Base-by-base conservation (phyloP, 306 rosid genomes). In the Quercus ilex region DNA sequence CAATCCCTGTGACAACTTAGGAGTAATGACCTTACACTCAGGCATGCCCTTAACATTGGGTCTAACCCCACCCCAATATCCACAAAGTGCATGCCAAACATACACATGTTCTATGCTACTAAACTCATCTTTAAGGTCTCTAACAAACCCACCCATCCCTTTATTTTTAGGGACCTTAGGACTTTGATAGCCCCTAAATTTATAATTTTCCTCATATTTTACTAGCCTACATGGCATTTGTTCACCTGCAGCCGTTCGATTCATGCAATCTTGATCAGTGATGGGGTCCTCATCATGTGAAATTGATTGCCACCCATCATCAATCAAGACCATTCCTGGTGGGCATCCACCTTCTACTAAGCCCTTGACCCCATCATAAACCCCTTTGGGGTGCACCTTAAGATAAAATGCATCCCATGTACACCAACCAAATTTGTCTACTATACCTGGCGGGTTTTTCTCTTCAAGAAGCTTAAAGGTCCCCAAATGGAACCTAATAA, bases 391-490 rank as follows among this genome's bases (percentile, higher is more conserved):
- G 46, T 91, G 74, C 38, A 93, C 96, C 81, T 69, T 83, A 3
- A 91, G 96, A 30, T 91, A 93, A 60, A 89, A 93, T 5, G 96
- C 94, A 59, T 93, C 97, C 96, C 92, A 93, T 0, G 96, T 93
- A 63, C 97, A 88, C 97, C 94, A 91, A 1, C 97, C 97, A 18
- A 93, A 89, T 71, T 83, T 91, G 64, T 92, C 94, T 7, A 89
- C 80, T 0, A 90, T 89, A 0, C 55, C 82, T 0, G 96, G 97
- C 7, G 87, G 81, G 35, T 41, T 79, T 43, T 92, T 92, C 75
- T 90, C 97, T 56, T 90, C 92, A 0, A 86, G 81, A 18, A 86
- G 88, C 69, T 80, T 89, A 73, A 90, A 93, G 1, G 86, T 91
- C 0, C 93, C 95, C 33, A 87, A 38, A 23, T 89, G 95, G 18